Base-by-base conservation (phyloP, 192 early-diverging fungal species). In the Rhizoclosmatium sp. region DNA sequence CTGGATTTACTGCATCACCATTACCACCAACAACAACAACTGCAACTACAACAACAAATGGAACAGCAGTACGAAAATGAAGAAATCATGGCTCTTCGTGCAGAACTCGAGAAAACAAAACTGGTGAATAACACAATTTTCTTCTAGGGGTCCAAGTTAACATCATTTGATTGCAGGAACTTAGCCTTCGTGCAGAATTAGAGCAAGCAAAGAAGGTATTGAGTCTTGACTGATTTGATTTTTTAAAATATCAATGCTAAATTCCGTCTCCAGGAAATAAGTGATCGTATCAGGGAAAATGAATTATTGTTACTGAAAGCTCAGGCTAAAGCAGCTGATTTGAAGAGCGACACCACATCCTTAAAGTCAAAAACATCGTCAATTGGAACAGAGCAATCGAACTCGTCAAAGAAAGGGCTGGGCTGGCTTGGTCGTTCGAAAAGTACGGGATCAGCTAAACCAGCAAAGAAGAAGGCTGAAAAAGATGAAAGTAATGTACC, bases 81-180 rank as follows among this genome's bases (percentile, higher is more conserved):
- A 66, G 77, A 9, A 54, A 71, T 12, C 74, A 65, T 23, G 77
- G 79, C 47, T 64, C 78, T 66, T 61, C 71, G 45, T 73, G 48
- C 59, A 65, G 51, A 23, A 59, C 71, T 3, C 54, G 67, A 45
- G 47, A 67, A 2, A 7, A 62, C 67, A 73, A 47, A 73, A 69
- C 44, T 82, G 79, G 58, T 71, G 23, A 49, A 75, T 75, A 21
- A 82, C 73, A 19, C 66, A 70, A 41, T 68, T 70, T 67, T 47
- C 64, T 2, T 72, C 76, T 0, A 21, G 64, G 5, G 81, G n/a
- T n/a, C n/a, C n/a, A n/a, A n/a, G n/a, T n/a, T n/a, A 0, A 31
- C 31, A 31, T 31, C 31, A 31, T 31, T 31, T 31, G 31, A 31
- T 31, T 31, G 31, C 31, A 31, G 31, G 31, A 31, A 31, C 31